Evolutionary conservation across 1,139 yeast species (phyloP).

Genomic region (Candida sp.): DNA sequence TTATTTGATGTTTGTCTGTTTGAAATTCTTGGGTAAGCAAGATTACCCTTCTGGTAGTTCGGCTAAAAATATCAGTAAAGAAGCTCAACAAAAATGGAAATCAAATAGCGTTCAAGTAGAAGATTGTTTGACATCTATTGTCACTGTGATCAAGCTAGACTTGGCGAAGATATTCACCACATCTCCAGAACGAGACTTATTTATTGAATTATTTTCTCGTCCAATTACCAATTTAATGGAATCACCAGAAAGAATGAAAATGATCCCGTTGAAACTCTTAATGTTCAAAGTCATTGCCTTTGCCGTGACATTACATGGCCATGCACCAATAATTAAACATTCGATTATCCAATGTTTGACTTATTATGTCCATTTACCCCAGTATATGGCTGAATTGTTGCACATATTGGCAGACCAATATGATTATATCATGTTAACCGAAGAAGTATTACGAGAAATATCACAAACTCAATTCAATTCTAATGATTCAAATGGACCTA

Average conservation of each 20-base stretch:
- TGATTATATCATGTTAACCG: conserved; percentile 69
- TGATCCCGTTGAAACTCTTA: conserved; percentile 47
- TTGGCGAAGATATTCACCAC: conserved; percentile 66
- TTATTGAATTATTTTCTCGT: conserved; percentile 67
- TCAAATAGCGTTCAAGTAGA: conserved; percentile 55
- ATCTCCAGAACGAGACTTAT: conserved; percentile 74
- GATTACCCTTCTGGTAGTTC: conserved; percentile 33
- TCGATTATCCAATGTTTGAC: conserved; percentile 79
- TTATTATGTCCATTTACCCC: conserved; percentile 77
- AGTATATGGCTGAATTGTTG: conserved; percentile 75
- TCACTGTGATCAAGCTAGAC: conserved; percentile 48
- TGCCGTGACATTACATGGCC: conserved; percentile 79
- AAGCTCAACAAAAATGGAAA: conserved; percentile 41
- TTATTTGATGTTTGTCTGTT: conserved; percentile 55
- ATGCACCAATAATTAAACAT: conserved; percentile 64
- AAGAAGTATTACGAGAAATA: conserved; percentile 75
- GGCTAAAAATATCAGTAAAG: conserved; percentile 32
- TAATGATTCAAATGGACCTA: conserved; percentile 86
- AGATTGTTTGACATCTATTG: conserved; percentile 46
- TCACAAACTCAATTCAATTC: conserved; percentile 73
- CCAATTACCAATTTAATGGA: conserved; percentile 80
- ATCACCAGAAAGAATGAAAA: conserved; percentile 68
- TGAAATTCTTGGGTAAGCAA: conserved; percentile 53
- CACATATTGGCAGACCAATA: conserved; percentile 60
- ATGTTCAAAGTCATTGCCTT: conserved; percentile 64